These are phyloP conservation scores for Ceraceosorus bombacis DNA, from an alignment of 1,284 basidiomycete genomes.

Conservation along the genomic window DNA sequence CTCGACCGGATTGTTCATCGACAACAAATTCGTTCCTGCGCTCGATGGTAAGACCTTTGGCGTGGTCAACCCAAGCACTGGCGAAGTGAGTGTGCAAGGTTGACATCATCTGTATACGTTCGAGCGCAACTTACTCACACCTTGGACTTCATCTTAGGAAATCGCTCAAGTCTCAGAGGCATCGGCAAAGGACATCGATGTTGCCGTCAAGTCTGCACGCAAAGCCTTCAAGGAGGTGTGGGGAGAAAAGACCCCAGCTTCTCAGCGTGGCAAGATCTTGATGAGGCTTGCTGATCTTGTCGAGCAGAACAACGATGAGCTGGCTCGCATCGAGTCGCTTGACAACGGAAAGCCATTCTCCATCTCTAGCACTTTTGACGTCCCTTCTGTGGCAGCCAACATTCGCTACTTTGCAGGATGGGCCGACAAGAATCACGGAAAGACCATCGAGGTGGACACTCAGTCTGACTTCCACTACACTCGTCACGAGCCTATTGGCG, in stretches of 20 bases:
- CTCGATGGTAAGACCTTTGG: conserved; percentile 42
- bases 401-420: conserved; percentile 60
- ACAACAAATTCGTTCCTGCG: conserved; percentile 41
- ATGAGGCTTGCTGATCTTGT: conserved; percentile 66
- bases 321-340: conserved; percentile 53
- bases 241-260: conserved; percentile 53
- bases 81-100: conserved; percentile 15
- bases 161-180: conserved; percentile 42
- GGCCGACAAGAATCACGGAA: conserved; percentile 73
- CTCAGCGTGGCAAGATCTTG: conserved; percentile 58
- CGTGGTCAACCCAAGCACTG: conserved; percentile 39
- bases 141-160: conserved; percentile 8
- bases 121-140: no score
- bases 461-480: conserved; percentile 61
- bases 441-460: conserved; percentile 68
- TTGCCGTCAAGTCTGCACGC: conserved; percentile 40
- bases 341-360: conserved; percentile 74
- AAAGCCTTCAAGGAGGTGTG: conserved; percentile 34
- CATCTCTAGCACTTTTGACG: conserved; percentile 62
- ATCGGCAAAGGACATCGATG: conserved; percentile 40
- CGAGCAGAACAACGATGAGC: conserved; percentile 63
- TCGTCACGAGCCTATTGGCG: conserved; percentile 87
- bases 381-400: conserved; percentile 60
- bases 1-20: conserved; percentile 40
- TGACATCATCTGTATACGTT: no score